Evolutionary conservation across 371 early-diverging fungal species (phyloP).

Genomic region (Phascolomyces articulosus): DNA sequence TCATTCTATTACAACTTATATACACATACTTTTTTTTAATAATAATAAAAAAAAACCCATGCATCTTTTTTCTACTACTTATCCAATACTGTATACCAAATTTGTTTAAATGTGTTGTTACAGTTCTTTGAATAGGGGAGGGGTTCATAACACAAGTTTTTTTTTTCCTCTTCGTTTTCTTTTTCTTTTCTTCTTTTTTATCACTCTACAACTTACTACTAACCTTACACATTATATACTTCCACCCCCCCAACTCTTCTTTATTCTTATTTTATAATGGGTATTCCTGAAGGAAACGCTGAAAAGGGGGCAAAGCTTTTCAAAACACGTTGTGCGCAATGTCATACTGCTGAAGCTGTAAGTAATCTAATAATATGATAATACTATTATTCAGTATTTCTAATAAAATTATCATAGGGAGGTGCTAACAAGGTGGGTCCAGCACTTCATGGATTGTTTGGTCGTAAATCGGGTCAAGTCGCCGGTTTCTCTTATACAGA

Average conservation of each 20-base stretch:
- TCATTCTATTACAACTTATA: too few relatives aligned
- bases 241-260: conserved; percentile 4
- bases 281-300: conserved; percentile 37
- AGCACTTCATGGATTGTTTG: conserved; percentile 92
- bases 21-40: too few relatives aligned
- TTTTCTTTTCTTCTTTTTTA: neutral
- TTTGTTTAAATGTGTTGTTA: neutral
- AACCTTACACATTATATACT: conserved; percentile 4
- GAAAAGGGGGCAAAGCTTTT: conserved; percentile 94
- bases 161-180: neutral
- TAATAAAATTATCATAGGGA: conserved; percentile 47
- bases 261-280: conserved; percentile 10
- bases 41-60: too few relatives aligned
- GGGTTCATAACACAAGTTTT: neutral
- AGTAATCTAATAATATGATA: too few relatives aligned
- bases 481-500: conserved; percentile 92
- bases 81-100: too few relatives aligned
- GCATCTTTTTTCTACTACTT: too few relatives aligned
- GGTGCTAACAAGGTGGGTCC: conserved; percentile 95
- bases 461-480: conserved; percentile 86
- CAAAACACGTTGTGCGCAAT: conserved; percentile 98
- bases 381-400: too few relatives aligned
- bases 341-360: conserved; percentile 94
- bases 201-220: too few relatives aligned
- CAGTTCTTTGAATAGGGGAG: neutral